Evolutionary conservation across 106 monocot genomes (phyloP), one percentile per base, ranked within the genome.

Genomic region (Dendrobium officinale): DNA sequence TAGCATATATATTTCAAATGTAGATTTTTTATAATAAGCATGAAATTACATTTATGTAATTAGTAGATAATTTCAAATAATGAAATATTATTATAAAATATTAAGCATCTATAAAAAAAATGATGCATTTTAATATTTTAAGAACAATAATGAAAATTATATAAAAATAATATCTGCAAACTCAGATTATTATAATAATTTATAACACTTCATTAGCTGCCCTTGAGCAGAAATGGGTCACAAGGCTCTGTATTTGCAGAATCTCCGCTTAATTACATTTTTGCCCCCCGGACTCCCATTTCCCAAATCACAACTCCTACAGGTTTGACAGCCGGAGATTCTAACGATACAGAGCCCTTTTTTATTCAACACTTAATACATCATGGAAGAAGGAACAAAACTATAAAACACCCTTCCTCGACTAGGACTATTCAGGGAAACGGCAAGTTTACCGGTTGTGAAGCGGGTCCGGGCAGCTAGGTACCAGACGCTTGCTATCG

Each of bases 401-500:
- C 81, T 40, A 11, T 1, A 27, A 74, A 13, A 67, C 27, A 79
- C 45, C 68, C 72, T 2, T 8, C 37, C 55, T n/a, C 27, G 16
- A 18, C 5, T 6, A 47, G 16, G 77, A 64, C 67, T 64, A 81
- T 67, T 67, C 55, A 29, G 72, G 72, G 15, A 79, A 26, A 68
- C 16, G 11, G 27, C 41, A 42, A 55, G 40, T 47, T 77, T 86
- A 82, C 79, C 86, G 61, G 76, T 86, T 86, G 55, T 86, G 86
- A 6, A 86, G 82, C 74, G 79, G 86, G 42, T 86, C 86, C 15
- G 86, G 86, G 42, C 86, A 83, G 80, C 86, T 86, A 26, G 86
- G 80, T n/a, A 86, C 75, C 49, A 51, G 82, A 67, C 86, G 82
- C 55, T 86, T 86, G 48, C 51, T 73, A 54, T 83, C 86, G 26